Evolutionary conservation across 2,329 filamentous ascomycete species (phyloP), one percentile per base, ranked within the genome.

Genomic region (Raffaelea deltoideospora): DNA sequence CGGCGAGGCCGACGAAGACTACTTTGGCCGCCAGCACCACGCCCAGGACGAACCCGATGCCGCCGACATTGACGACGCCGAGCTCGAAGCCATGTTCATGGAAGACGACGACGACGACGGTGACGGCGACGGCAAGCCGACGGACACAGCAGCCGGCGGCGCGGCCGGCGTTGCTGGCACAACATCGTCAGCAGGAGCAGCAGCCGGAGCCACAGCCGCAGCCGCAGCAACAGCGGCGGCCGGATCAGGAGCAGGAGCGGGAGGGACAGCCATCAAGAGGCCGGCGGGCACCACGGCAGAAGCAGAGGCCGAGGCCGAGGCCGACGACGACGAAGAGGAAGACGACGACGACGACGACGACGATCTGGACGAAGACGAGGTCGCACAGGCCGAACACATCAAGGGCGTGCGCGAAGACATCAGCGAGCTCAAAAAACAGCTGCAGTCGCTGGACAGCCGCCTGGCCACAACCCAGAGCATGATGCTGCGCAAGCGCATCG

Each of bases 1-100:
- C 8, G 59, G 77, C 38, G 70, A 76, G 5, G 77, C 80, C 42
- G 69, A 72, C 37, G 65, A 73, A 30, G 74, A 77, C 21, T 45
- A 45, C 40, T 50, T 53, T 40, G 47, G 50, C 23, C 52, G 48
- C 19, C 50, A 42, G 13, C 49, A 54, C 26, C 50, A 49, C n/a
- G 22, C 13, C 6, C 14, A 27, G n/a, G 27, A 23, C 14, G 11
- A 34, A 3, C 20, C n/a, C 9, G 29, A 21, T 15, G 35, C 44
- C 31, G 51, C 50, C 20, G 53, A 56, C 14, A 46, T 53, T n/a
- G 56, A 53, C 38, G 53, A 55, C 27, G 49, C 48, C n/a, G 53
- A 55, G 18, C 50, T 53, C 23, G 55, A 59, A 40, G 53, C 53
- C 41, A 51, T 55, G 46, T 50, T 50, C 14, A 34, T 47, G 36